These are phyloP conservation scores for Carex littledalei DNA, from an alignment of 176 grass and related monocot species.

Conservation along the genomic window DNA sequence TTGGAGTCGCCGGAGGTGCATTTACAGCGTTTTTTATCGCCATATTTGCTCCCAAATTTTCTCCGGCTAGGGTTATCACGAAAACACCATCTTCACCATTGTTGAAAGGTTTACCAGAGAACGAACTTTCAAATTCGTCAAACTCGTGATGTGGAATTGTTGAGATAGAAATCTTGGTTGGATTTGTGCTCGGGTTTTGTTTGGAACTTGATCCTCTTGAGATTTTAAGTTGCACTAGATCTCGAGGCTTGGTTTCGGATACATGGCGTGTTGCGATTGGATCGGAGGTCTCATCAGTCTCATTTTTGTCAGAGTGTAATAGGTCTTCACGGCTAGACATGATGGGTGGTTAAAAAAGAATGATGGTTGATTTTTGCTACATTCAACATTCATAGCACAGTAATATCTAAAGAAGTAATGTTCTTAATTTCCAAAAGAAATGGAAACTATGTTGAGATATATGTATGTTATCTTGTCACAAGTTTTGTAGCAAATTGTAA, in stretches of 20 bases:
- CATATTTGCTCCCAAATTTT: conserved; percentile 80
- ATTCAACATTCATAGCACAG: not conserved
- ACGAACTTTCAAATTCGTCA: not conserved
- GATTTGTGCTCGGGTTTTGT: not conserved
- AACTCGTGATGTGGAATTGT: conserved; percentile 8
- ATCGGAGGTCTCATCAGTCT: not conserved
- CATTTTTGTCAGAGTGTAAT: not conserved
- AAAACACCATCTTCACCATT: not conserved
- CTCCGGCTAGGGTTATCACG: conserved; percentile 64
- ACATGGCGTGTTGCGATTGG: not conserved
- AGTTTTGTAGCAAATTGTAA: not conserved
- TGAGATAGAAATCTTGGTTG: conserved; percentile 11
- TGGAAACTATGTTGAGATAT: not conserved
- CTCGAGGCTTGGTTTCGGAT: not conserved
- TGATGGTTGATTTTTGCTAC: not conserved
- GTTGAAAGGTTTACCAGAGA: conserved; percentile 1
- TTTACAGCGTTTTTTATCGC: conserved; percentile 4
- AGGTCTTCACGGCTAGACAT: not conserved
- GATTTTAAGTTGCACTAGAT: conserved; percentile 15
- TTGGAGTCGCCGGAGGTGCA: conserved; percentile 17
- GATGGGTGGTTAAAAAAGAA: not conserved
- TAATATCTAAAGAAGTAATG: not conserved
- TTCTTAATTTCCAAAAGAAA: not conserved
- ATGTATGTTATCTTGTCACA: not conserved
- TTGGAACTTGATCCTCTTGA: not conserved